Base-by-base conservation (phyloP, 352 stramenopile species). In the Blastocystis sp. region DNA sequence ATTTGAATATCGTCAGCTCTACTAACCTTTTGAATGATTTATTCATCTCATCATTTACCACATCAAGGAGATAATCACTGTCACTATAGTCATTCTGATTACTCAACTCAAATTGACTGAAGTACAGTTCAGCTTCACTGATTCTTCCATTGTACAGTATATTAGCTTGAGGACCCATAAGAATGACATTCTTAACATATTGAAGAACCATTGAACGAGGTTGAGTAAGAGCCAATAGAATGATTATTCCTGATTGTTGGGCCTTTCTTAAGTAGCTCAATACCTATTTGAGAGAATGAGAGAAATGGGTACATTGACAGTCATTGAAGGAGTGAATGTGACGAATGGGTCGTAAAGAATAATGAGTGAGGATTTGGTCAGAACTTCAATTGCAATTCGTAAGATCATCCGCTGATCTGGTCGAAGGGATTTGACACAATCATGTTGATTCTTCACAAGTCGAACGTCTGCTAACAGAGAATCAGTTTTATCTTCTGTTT, bases 11-110 rank as follows among this genome's bases (percentile, higher is more conserved):
- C 71, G 35, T 83, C 52, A 7, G 71, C 71, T 1, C 71, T 21
- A 63, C 46, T 66, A 19, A 83, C 29, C 71, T 83, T 83, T 21
- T 27, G 51, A 19, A 43, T 59, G 9, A 59, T 5, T 63, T n/a
- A 63, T 29, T 19, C 9, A 11, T 56, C 5, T 42, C 16, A 56
- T 58, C 37, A 35, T 0, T n/a, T 66, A 83, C 71, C 16, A 83
- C 43, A 65, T 83, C 71, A 5, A 83, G 27, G 0, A 83, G 51
- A 83, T 83, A 83, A 83, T 83, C 71, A 32, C 71, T 83, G 27
- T 83, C 71, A 43, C 71, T 83, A 39, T 66, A 66, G 0, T 66
- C 71, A 65, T 66, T 52, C 29, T 56, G 71, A 66, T 65, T 83
- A 0, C 29, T 42, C 46, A 83, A 27, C 9, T 35, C 51, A 24